Evolutionary conservation across 2,329 filamentous ascomycete genomes (phyloP).

Genomic region (Stagonosporopsis chrysanthemi): DNA sequence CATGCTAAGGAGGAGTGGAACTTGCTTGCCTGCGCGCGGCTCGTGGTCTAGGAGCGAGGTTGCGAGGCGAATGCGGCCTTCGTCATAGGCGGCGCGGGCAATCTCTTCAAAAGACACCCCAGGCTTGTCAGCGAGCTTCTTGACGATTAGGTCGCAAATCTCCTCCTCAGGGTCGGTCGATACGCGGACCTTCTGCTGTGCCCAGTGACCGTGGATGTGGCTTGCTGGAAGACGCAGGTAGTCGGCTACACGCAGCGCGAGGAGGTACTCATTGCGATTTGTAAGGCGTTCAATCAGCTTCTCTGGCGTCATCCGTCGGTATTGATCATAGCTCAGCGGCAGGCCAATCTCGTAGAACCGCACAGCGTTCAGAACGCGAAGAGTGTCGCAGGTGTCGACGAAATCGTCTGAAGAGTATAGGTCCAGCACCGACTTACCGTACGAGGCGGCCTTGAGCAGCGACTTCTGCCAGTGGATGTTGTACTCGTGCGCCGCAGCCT

Average conservation of each 20-base stretch:
- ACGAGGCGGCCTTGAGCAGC: conserved; percentile 93
- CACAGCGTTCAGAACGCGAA: conserved; percentile 91
- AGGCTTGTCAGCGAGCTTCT: conserved; percentile 83
- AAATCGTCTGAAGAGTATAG: conserved; percentile 99
- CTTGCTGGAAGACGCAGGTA: conserved; percentile 87
- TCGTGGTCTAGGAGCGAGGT: conserved; percentile 93
- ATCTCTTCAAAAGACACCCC: conserved; percentile 97
- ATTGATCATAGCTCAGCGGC: conserved; percentile 92
- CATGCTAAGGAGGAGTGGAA: conserved; percentile 91
- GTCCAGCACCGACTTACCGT: conserved; percentile 95
- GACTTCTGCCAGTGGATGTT: conserved; percentile 93
- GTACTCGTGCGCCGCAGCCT: conserved; percentile 91
- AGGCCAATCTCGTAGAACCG: conserved; percentile 91
- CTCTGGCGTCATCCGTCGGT: conserved; percentile 87
- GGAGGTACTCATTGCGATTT: conserved; percentile 87
- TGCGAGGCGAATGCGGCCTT: conserved; percentile 86
- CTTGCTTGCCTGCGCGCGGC: conserved; percentile 92
- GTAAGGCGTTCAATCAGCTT: conserved; percentile 85
- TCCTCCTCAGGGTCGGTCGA: conserved; percentile 86
- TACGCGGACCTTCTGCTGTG: conserved; percentile 87
- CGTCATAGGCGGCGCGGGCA: conserved; percentile 89
- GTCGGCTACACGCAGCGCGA: conserved; percentile 86
- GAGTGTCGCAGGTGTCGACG: conserved; percentile 94
- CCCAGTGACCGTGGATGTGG: conserved; percentile 96
- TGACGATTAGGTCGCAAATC: conserved; percentile 85